Percentiles rank a stretch among this genome's conserved stretches.
phyloP scores from a whole-genome alignment of 257 asterid genomes.

The Salvia splendens region DNA sequence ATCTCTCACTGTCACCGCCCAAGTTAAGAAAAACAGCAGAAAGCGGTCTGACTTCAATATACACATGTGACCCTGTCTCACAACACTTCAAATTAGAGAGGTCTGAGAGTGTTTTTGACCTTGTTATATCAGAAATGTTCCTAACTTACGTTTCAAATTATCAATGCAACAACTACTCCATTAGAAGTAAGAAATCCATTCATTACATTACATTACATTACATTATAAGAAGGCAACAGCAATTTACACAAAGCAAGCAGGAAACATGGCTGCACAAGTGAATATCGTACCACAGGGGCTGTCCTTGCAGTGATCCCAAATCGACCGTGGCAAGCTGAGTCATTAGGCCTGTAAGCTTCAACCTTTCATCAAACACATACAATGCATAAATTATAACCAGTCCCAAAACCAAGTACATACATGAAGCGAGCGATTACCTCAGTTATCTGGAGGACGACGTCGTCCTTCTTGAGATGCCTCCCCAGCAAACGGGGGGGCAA shows the following conservation, averaged over 20 bases:
- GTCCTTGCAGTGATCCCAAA: slow-evolving; percentile 92
- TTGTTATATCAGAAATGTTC: neutral
- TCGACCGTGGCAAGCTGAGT: slow-evolving; percentile 95
- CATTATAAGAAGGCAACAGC: neutral
- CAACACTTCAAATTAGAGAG: slow-evolving; percentile 37
- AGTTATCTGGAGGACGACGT: slow-evolving; percentile 85
- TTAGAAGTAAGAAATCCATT: neutral
- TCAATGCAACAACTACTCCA: neutral
- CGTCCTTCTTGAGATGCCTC: slow-evolving; percentile 75
- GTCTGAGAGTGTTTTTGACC: slow-evolving; percentile 54
- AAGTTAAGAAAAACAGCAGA: too few relatives aligned
- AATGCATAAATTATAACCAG: slow-evolving; percentile 24
- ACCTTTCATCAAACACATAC: slow-evolving; percentile 53
- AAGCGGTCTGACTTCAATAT: neutral
- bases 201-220: neutral
- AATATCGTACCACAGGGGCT: slow-evolving; percentile 75
- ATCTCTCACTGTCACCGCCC: neutral
- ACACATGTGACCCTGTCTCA: neutral
- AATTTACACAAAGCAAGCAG: neutral
- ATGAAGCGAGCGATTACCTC: slow-evolving; percentile 48
- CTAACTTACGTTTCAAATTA: neutral
- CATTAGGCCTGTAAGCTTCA: slow-evolving; percentile 93
- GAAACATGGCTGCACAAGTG: neutral
- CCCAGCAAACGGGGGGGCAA: slow-evolving; percentile 97
- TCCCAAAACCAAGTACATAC: slow-evolving; percentile 12